Base-by-base conservation (phyloP, 495 filamentous ascomycete genomes). In the Penicillium dipodomyicola region DNA sequence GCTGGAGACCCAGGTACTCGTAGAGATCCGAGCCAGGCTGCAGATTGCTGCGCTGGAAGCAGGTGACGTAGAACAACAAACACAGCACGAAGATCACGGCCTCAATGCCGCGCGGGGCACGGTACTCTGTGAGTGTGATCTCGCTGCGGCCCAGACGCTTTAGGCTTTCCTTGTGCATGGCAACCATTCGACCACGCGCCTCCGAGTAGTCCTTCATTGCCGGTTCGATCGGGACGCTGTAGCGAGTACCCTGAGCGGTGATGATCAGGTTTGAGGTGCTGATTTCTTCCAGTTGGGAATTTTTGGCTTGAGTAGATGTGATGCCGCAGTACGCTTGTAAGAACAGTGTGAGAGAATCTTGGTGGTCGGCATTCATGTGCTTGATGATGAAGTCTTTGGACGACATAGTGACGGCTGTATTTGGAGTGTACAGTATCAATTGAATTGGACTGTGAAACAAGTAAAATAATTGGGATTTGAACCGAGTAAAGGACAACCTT, bases 291-390 rank as follows among this genome's bases (percentile, higher is more conserved):
- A 92, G 73, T 17, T 72, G 63, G 8, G 85, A 82, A 49, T 78
- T 65, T 56, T 79, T 68, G 47, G 78, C 68, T 30, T 76, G 69
- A 25, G 65, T 63, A 8, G 77, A 65, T 43, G 82, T 76, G 35
- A 86, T 67, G 7, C 71, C 57, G 60, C 62, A 68, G 78, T 80
- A 87, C 69, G 87, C 79, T 57, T 81, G 76, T 0, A 91, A 79
- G 72, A 88, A 91, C 56, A 86, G 80, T 41, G 72, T 65, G 15
- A 94, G 77, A 29, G 88, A 87, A 59, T 79, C 76, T 60, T 72
- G 68, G 72, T 92, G 90, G 76, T 91, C 86, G 39, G 74, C 75
- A 76, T 92, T 92, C 88, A 94, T 91, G 77, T 94, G 90, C 29
- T 78, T 76, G 65, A 88, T 80, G 64, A 90, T 87, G 67, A 86